Percentiles rank a stretch among this genome's conserved stretches.
Evolutionary conservation across 2,329 filamentous ascomycete species (phyloP).

Genomic region (Xylaria multiplex): DNA sequence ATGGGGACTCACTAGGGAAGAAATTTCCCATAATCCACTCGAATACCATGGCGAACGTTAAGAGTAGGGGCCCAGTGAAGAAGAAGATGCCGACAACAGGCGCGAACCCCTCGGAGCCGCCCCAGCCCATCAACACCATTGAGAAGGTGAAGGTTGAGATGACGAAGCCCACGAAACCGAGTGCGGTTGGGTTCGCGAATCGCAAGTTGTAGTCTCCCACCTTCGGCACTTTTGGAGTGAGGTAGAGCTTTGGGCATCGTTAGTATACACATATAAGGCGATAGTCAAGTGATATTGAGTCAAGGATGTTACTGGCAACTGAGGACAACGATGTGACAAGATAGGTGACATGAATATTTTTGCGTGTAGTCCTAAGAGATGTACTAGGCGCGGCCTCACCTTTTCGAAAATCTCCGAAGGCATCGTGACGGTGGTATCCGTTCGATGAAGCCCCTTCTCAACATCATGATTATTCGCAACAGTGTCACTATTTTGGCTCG

Average conservation of each 20-base stretch:
- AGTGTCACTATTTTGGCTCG: conserved; percentile 29
- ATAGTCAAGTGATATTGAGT: neutral
- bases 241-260: conserved; percentile 48
- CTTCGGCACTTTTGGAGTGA: conserved; percentile 52
- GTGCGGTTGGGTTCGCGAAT: conserved; percentile 53
- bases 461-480: conserved; percentile 42
- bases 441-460: conserved; percentile 50
- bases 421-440: conserved; percentile 51
- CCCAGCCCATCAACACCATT: conserved; percentile 52
- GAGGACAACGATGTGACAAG: neutral
- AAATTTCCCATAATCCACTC: conserved; percentile 65
- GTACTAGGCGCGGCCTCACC: conserved; percentile 29
- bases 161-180: conserved; percentile 53
- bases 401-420: conserved; percentile 54
- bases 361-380: too few species aligned
- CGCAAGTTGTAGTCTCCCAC: conserved; percentile 50
- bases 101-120: conserved; percentile 48
- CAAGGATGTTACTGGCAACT: neutral
- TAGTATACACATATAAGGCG: conserved; percentile 10
- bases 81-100: conserved; percentile 54
- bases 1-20: conserved; percentile 51
- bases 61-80: conserved; percentile 58
- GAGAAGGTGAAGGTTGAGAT: conserved; percentile 53
- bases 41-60: conserved; percentile 59
- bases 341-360: neutral